Conservation (phyloP, 257 asterid species). For the Leptodermis oblonga region DNA sequence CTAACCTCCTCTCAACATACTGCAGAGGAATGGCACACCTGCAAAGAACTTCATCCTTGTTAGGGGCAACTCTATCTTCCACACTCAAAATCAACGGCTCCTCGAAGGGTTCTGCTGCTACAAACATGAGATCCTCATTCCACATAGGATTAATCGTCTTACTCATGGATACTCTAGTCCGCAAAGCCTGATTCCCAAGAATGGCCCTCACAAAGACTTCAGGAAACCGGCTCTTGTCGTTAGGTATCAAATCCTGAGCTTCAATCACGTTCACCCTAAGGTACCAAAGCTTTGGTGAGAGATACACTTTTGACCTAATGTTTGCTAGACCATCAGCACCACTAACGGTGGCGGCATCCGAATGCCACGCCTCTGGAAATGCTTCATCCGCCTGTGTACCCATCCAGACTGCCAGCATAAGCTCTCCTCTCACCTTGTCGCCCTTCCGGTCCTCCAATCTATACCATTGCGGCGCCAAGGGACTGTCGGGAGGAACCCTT, state of each 20-base stretch:
- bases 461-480: constrained; percentile 54
- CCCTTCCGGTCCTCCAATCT: constrained; percentile 43
- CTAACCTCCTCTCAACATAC: constrained; percentile 38
- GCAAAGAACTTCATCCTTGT: constrained; percentile 42
- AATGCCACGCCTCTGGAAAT: constrained; percentile 54
- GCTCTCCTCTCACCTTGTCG: constrained; percentile 39
- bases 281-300: constrained; percentile 49
- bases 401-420: constrained; percentile 55
- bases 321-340: constrained; percentile 42
- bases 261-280: constrained; percentile 48
- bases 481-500: constrained; percentile 55
- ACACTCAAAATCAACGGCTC: constrained; percentile 44
- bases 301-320: constrained; percentile 46
- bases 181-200: constrained; percentile 40
- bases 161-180: constrained; percentile 42
- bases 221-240: constrained; percentile 37
- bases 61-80: constrained; percentile 44
- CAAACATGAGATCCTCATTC: constrained; percentile 54
- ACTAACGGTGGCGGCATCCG: constrained; percentile 45
- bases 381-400: constrained; percentile 59
- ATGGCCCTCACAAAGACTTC: constrained; percentile 43
- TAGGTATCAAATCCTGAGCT: constrained; percentile 45
- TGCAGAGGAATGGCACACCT: constrained; percentile 38
- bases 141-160: constrained; percentile 46
- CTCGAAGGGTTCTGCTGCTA: constrained; percentile 47